Base-by-base conservation (phyloP, 176 grass and related monocot species). In the Lolium perenne region DNA sequence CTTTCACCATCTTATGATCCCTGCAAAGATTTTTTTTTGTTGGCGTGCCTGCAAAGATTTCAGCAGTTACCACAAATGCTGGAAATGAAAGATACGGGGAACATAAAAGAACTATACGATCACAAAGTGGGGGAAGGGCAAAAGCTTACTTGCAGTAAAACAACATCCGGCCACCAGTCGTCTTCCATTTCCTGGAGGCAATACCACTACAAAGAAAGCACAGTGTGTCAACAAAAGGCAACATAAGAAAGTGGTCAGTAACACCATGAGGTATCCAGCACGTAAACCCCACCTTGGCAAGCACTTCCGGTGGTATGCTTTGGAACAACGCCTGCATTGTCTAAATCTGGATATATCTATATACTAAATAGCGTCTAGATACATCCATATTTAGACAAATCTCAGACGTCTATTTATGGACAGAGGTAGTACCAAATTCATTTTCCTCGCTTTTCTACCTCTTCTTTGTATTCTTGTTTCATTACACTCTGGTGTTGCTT, bases 111-210 rank as follows among this genome's bases (percentile, higher is more conserved):
- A 50, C 60, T 80, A 80, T 51, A 80, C 51, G 16, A 12, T 9
- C 25, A 15, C 38, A 5, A 35, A 79, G 68, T 13, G 70, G 23
- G 47, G 21, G 50, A 62, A 14, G 0, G 81, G 68, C 21, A 78
- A 71, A 71, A 25, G 21, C 72, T 59, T 93, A 91, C 91, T 69
- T 32, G 69, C 88, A 95, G 77, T 93, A 95, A 74, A 92, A 92
- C 54, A 95, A 78, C 74, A 67, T 79, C 14, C 73, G 38, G 38
- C 70, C 41, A 38, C 32, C 40, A 32, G 35, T 72, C 10, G 84
- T 57, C 93, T 78, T 50, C 93, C 90, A 95, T 82, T 47, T 82
- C 84, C 91, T 91, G 73, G 56, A 87, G 48, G n/a, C 15, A 90
- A 87, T 86, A 51, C 71, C 40, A 12, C 79, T 90, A 47, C 47